These are phyloP conservation scores for Stephanodiscus minutulus DNA, from an alignment of 108 stramenopile species.

Conservation along the genomic window DNA sequence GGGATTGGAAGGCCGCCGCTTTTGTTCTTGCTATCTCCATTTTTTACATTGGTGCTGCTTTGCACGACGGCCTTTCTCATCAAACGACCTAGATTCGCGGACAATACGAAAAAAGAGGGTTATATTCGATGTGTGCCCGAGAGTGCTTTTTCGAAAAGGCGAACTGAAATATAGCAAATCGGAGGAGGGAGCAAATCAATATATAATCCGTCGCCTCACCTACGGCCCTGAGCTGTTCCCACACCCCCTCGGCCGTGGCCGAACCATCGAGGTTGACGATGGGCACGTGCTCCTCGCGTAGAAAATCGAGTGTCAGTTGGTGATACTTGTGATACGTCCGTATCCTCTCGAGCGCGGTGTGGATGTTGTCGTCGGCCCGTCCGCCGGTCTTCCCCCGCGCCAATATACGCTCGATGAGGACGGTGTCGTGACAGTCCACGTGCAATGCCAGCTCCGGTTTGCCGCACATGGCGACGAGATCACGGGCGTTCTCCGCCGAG, in stretches of 20 bases:
- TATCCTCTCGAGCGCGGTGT: conserved; percentile 76
- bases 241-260: conserved; percentile 72
- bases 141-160: too few relatives aligned
- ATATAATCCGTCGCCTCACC: too few relatives aligned
- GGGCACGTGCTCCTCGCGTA: conserved; percentile 77
- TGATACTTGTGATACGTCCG: conserved; percentile 82
- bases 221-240: conserved; percentile 78
- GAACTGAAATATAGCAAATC: too few relatives aligned
- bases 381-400: conserved; percentile 55
- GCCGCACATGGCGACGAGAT: conserved; percentile 76
- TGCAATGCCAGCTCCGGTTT: conserved; percentile 79
- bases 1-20: neutral
- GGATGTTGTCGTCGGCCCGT: conserved; percentile 80
- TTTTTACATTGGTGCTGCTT: conserved; percentile 14
- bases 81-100: conserved; percentile 14
- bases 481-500: conserved; percentile 69
- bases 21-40: conserved; percentile 9
- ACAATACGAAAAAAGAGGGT: neutral
- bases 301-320: conserved; percentile 69
- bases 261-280: conserved; percentile 85
- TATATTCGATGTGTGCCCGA: neutral
- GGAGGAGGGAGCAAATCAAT: too few relatives aligned
- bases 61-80: conserved; percentile 32
- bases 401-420: conserved; percentile 79
- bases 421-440: conserved; percentile 79